Evolutionary conservation across 306 rosid genomes (phyloP).

Genomic region (Fagus sylvatica): DNA sequence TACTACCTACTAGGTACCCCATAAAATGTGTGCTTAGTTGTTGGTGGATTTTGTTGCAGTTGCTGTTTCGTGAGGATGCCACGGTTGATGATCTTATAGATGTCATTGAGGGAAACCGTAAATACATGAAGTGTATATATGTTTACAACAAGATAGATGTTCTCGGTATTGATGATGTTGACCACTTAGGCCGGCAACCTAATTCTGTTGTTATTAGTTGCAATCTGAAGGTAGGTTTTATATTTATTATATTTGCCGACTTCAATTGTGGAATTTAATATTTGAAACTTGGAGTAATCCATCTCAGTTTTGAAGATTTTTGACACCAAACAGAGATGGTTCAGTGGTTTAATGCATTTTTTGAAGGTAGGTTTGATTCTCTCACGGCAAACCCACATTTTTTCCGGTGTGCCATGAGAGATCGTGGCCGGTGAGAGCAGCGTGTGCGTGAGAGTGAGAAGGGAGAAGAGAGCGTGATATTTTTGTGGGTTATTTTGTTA

Average conservation of each 20-base stretch:
- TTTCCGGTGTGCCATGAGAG: too few species aligned
- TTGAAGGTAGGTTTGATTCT: too few species aligned
- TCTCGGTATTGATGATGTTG: conserved; percentile 95
- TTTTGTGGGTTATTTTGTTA: too few species aligned
- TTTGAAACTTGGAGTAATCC: neutral
- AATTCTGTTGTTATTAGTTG: conserved; percentile 97
- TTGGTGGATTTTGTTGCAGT: conserved; percentile 45
- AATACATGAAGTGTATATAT: conserved; percentile 97
- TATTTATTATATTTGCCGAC: conserved; percentile 12
- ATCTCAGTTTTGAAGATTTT: neutral
- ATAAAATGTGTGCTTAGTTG: neutral
- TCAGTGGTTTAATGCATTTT: neutral
- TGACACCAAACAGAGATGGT: neutral
- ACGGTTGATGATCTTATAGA: conserved; percentile 97
- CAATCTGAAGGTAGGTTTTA: conserved; percentile 70
- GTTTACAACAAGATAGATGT: conserved; percentile 99
- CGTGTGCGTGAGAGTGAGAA: too few species aligned
- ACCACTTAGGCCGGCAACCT: conserved; percentile 89
- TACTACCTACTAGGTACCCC: conserved; percentile 1
- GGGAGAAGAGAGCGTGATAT: too few species aligned
- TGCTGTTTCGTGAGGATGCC: conserved; percentile 97
- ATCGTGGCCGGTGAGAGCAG: too few species aligned
- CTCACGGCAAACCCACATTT: too few species aligned
- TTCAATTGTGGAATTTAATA: neutral
- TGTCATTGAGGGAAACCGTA: conserved; percentile 97